Conservation (phyloP, 78 protist genomes). For the Tieghemostelium lacteum region DNA sequence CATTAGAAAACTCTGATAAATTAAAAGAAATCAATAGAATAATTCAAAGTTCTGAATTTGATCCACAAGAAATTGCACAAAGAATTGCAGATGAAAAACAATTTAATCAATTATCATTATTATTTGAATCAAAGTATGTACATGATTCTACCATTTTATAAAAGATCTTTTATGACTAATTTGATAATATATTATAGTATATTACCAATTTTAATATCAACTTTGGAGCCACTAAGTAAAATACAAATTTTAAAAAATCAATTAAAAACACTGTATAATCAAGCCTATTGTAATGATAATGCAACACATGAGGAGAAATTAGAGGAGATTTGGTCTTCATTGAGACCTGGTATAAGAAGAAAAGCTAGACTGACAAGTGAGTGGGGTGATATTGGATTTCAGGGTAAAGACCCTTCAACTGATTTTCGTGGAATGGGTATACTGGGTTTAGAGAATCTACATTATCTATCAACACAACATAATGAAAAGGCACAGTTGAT, state of each 20-base stretch:
- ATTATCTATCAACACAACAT: constrained; percentile 27
- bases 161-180: not conserved
- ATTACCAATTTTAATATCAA: constrained; percentile 57
- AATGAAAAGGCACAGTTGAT: not conserved
- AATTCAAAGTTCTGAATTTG: constrained; percentile 6
- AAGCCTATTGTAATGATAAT: constrained; percentile 5
- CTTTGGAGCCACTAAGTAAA: constrained; percentile 38
- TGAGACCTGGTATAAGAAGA: constrained; percentile 33
- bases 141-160: not conserved
- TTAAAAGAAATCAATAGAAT: not conserved
- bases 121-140: constrained; percentile 56
- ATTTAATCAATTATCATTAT: constrained; percentile 7
- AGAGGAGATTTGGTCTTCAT: constrained; percentile 32
- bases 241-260: constrained; percentile 13
- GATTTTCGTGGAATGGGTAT: constrained; percentile 83
- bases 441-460: constrained; percentile 62
- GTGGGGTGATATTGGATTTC: constrained; percentile 78
- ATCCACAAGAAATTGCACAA: constrained; percentile 25
- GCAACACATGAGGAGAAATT: constrained; percentile 14
- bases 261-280: not conserved
- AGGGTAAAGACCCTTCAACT: constrained; percentile 81
- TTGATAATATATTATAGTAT: not conserved
- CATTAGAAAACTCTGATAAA: constrained; percentile 6
- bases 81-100: constrained; percentile 13
- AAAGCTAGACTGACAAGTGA: constrained; percentile 19